A percentile compares a stretch with the other conserved stretches of the same genome.
These are phyloP conservation scores for Yamadazyma kanchanaburiensis DNA, from an alignment of 1,139 yeast species.

Conservation along the genomic window DNA sequence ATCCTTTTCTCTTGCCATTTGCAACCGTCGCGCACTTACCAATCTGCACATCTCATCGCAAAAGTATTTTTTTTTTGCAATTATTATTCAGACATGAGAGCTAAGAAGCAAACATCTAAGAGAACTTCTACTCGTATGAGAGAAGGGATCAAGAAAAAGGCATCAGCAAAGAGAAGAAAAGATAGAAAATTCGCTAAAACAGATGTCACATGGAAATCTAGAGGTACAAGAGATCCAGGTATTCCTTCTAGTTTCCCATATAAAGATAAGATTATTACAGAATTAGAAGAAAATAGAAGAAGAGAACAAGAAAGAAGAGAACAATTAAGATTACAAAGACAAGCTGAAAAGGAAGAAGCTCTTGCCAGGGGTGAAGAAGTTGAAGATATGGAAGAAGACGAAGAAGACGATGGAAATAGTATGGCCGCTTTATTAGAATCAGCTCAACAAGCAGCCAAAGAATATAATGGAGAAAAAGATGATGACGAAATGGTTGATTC, in stretches of 20 bases:
- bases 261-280: conserved; percentile 76
- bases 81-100: conserved; percentile 32
- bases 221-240: conserved; percentile 81
- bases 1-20: too few species aligned
- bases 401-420: conserved; percentile 52
- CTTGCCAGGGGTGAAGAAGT: conserved; percentile 40
- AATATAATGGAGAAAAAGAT: conserved; percentile 56
- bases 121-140: conserved; percentile 88
- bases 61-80: conserved; percentile 3
- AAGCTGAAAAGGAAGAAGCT: conserved; percentile 47
- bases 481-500: conserved; percentile 42
- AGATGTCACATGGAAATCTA: conserved; percentile 91
- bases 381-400: conserved; percentile 36
- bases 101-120: conserved; percentile 73
- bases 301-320: conserved; percentile 60
- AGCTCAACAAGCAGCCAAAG: conserved; percentile 82
- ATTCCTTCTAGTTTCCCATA: conserved; percentile 95
- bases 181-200: conserved; percentile 78
- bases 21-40: conserved; percentile 4
- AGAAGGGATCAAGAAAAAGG: conserved; percentile 94
- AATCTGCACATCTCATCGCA: conserved; percentile 6
- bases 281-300: conserved; percentile 73
- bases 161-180: conserved; percentile 87
- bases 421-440: conserved; percentile 85
- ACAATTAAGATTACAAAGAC: conserved; percentile 42